Evolutionary conservation across 1,284 basidiomycete species (phyloP), one percentile per base, ranked within the genome.

Genomic region (Bondarzewia mesenterica): DNA sequence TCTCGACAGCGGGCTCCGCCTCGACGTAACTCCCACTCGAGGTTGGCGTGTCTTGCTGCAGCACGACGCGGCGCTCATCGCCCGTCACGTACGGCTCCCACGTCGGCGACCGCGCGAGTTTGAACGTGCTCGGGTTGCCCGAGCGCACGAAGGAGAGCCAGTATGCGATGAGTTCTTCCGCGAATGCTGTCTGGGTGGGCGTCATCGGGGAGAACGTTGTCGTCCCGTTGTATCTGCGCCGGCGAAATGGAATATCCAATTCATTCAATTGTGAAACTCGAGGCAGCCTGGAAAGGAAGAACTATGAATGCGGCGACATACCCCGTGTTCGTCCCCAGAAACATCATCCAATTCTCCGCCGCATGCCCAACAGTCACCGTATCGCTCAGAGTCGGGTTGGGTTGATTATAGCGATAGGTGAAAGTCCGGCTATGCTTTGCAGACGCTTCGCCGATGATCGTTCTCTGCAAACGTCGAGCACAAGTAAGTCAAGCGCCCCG

Each of bases 281-380:
- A 3, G 32, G 29, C 29, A n/a, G n/a, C 12, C 10, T 32, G 29
- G 29, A 32, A 12, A 32, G 29, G n/a, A 12, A 29, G 42, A 20
- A 25, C n/a, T 43, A 43, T 15, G 29, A n/a, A 35, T 36, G 12
- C 43, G 21, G 29, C 26, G 10, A 46, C 64, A 14, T 54, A 80
- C 77, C 78, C 78, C n/a, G 77, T 78, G 45, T 74, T 75, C 0
- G 70, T 73, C 2, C 78, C 78, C 21, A 60, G 61, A 63, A 80
- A 79, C 77, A 80, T 77, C 75, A 80, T 78, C 72, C 73, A 80
- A 54, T 80, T 80, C 58, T 82, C 78, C 2, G 79, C 68, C 3
- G 77, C 71, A 54, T 81, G 78, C 10, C 52, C 61, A 5, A 75
- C 72, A 21, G 59, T 60, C 1, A 61, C 49, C 7, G 60, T 41